A percentile compares a stretch with the other conserved stretches of the same genome.
phyloP scores from a whole-genome alignment of 129 eudicot species.

The Artemisia argyi region DNA sequence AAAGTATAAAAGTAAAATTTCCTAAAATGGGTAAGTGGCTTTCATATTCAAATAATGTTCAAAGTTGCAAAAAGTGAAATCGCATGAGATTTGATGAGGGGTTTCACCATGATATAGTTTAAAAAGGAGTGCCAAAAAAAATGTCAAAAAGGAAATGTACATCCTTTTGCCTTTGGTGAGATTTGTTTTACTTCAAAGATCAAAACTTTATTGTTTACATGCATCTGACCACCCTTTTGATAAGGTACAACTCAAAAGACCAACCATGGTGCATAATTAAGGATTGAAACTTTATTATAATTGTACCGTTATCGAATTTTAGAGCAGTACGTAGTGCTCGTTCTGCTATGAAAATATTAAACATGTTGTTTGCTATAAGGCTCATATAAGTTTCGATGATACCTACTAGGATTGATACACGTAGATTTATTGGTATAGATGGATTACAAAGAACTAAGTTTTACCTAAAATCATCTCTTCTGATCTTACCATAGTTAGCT shows the following conservation, averaged over 20 bases:
- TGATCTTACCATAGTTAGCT: too few relatives aligned
- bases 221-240: constrained; percentile 10
- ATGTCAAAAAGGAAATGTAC: constrained; percentile 19
- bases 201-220: not conserved
- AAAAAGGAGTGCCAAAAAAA: constrained; percentile 22
- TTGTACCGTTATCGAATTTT: not conserved
- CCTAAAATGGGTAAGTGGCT: not conserved
- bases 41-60: constrained; percentile 3
- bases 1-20: constrained; percentile 7
- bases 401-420: not conserved
- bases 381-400: not conserved
- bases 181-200: constrained; percentile 1
- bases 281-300: not conserved
- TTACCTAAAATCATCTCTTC: too few relatives aligned
- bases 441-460: not conserved
- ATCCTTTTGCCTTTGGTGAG: constrained; percentile 8
- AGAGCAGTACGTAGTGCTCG: not conserved
- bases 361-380: not conserved
- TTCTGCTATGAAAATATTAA: not conserved
- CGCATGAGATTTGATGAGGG: constrained; percentile 10
- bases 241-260: not conserved
- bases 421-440: not conserved
- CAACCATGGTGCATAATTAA: constrained; percentile 4
- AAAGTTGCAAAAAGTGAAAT: constrained; percentile 20
- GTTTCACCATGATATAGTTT: constrained; percentile 13